Evolutionary conservation across 2,329 filamentous ascomycete genomes (phyloP), one percentile per base, ranked within the genome.

Genomic region (Apiospora marii): DNA sequence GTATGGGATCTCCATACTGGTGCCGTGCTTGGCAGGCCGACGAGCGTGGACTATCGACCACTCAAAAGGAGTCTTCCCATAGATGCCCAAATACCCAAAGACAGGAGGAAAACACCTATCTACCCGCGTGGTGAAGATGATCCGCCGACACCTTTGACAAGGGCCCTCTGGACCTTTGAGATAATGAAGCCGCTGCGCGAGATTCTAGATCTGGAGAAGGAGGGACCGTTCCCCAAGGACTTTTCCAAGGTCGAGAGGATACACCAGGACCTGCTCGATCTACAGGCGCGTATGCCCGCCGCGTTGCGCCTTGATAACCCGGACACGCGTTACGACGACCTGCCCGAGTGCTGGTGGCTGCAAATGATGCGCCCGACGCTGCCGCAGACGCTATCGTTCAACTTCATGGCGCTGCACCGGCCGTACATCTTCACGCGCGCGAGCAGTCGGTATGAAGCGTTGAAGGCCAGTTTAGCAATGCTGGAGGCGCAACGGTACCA

Each of bases 341-440:
- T 85, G n/a, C 85, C 87, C 0, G 85, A 86, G n/a, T 86, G 86
- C 73, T 80, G 82, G 71, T 91, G 89, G 89, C 78, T 92, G 49
- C 82, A 82, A 14, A 78, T 81, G 69, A 81, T 83, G n/a, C 82
- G 88, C 51, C 81, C 84, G 72, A 83, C 84, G 68, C 77, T 87
- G 69, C 85, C 87, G 19, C 87, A 89, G 75, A 77, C 87, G 6
- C 80, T 84, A 14, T 82, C 85, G 0, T 90, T 91, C 77, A 86
- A 87, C 72, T 80, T 89, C 68, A 89, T 92, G 82, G 89, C 88
- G 5, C 82, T 92, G 51, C 90, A 92, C 74, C 84, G 90, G 34
- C 89, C 89, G 0, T 92, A 91, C 76, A 86, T 92, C 27, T 91
- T 92, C 75, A 89, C 88, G 22, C 85, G 88, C 16, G 79, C 84